Base-by-base conservation (phyloP, 2,329 filamentous ascomycete genomes). In the Fusarium tupiense region DNA sequence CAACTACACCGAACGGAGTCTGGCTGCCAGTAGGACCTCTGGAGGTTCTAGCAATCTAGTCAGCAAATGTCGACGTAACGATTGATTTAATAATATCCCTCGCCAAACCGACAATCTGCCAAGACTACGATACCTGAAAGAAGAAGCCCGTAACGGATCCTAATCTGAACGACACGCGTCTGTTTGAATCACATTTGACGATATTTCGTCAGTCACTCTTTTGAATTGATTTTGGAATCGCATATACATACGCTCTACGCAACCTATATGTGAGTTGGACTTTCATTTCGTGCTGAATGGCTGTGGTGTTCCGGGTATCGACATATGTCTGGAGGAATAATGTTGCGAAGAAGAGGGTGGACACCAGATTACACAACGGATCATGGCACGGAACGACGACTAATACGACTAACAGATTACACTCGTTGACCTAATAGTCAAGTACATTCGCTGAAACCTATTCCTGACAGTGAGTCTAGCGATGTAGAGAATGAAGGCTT, bases 351-450 rank as follows among this genome's bases (percentile, higher is more conserved):
- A n/a, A 24, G 29, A 24, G 22, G 33, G 17, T 20, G 12, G 29
- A 72, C 46, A 26, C 31, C 16, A 31, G 33, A 38, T 24, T 46
- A 22, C 26, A 33, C 20, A 46, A 41, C 12, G 31, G 16, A n/a
- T 24, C 26, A 54, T 29, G 29, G 31, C 13, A 6, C 43, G 10
- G 24, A 26, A 61, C 31, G 14, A 13, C 22, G 8, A 59, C 77
- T 78, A 57, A 78, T 69, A 31, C 31, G 11, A 12, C 17, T 19
- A 24, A 4, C 38, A 81, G 79, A 81, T 68, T 76, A 86, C 87
- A 81, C 83, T 89, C 86, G 79, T 89, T 88, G 85, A 86, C 84
- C 84, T 72, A 75, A 81, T 77, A 84, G 87, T 89, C 88, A 89
- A 88, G 85, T 89, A 88, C 88, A 88, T 84, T 90, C 88, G 84